Evolutionary conservation across 176 grass and related monocot genomes (phyloP), one percentile per base, ranked within the genome.

Genomic region (Canna indica): DNA sequence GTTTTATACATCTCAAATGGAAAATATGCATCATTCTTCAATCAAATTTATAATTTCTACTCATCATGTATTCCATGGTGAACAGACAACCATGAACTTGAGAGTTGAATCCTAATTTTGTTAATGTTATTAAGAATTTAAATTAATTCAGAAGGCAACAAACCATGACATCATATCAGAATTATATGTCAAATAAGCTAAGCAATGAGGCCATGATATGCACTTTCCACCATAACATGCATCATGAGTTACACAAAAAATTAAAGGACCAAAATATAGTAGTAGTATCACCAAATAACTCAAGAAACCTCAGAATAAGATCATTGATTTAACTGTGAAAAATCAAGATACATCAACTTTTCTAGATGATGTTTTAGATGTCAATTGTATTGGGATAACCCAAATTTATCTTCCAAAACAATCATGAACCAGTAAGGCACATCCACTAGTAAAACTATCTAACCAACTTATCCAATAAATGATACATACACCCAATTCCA

Each of bases 391-490:
- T 41, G 32, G 33, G 22, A 59, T 48, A 73, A 59, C 35, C 45
- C 29, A 52, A 36, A 20, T 35, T 54, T 33, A 71, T 71, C 69
- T 36, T 71, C 47, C 9, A 34, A 71, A 71, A 29, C 52, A 73
- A 73, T 41, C 34, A 73, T 73, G 33, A 73, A 73, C 36, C 7
- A 38, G 20, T 36, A 60, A 73, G 71, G 42, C 28, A 48, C 26
- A 50, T 26, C 1, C 10, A 41, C 29, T 42, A 29, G 7, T 29
- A 59, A 60, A 45, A 73, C 20, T 31, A 36, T 15, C 22, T 4
- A 16, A 60, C 20, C n/a, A 44, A 44, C n/a, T 73, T 73, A 73
- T 59, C 31, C 53, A 73, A 73, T 73, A 39, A 73, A 73, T 59
- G 29, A 69, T 72, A 72, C 30, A 73, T 60, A 73, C 35, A 73